A percentile compares a stretch with the other conserved stretches of the same genome.
phyloP scores from a whole-genome alignment of 257 asterid species.

The Salvia splendens region DNA sequence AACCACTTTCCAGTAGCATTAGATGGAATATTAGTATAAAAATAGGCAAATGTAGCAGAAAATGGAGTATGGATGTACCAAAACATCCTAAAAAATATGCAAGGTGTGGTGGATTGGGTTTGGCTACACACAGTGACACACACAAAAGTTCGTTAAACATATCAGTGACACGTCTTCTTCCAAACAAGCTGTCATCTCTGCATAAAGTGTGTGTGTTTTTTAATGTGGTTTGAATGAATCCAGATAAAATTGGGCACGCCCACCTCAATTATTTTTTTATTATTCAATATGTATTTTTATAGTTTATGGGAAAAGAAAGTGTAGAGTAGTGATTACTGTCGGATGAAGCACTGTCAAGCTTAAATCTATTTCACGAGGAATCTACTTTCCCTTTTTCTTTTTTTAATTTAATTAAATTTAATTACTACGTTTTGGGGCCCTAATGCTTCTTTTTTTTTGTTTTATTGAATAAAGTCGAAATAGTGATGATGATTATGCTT shows the following conservation, averaged over 20 bases:
- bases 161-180: conserved; percentile 57
- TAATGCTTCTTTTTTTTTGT: conserved; percentile 2
- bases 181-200: conserved; percentile 46
- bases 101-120: conserved; percentile 19
- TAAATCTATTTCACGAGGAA: conserved; percentile 36
- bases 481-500: neutral
- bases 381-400: conserved; percentile 35
- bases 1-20: neutral
- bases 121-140: neutral
- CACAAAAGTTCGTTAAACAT: conserved; percentile 38
- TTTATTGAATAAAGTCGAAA: conserved; percentile 21
- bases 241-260: conserved; percentile 51
- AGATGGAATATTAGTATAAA: neutral
- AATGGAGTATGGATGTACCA: neutral
- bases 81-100: conserved; percentile 9
- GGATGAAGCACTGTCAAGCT: conserved; percentile 33
- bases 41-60: neutral
- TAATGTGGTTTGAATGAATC: conserved; percentile 38
- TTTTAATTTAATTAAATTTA: too few species aligned
- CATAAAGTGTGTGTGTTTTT: conserved; percentile 25
- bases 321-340: conserved; percentile 46
- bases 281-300: neutral
- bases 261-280: neutral
- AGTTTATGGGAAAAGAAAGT: conserved; percentile 32
- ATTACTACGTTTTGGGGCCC: neutral